Base-by-base conservation (phyloP, 225 moss, liverwort and hornwort genomes). In the Marchantia polymorpha region DNA sequence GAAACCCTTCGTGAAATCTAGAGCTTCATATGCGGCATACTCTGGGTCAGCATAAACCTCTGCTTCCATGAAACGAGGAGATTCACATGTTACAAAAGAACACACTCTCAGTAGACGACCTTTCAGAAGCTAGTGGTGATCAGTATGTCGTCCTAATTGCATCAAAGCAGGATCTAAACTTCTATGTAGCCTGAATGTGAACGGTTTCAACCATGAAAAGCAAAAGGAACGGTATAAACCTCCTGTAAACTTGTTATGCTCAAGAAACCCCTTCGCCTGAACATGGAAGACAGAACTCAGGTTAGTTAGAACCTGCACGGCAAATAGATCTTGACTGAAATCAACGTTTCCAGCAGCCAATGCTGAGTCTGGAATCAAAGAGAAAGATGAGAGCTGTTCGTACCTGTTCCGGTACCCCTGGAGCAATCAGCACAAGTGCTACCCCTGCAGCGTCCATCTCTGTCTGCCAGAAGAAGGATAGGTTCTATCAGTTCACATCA, bases 41-140 rank as follows among this genome's bases (percentile, higher is more conserved):
- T 84, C 75, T 70, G 89, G 89, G 68, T 89, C 89, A 10, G 89
- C 86, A 73, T 89, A 89, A 55, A 89, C 86, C 79, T 86, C 89
- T 89, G 83, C 60, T 50, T 54, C 75, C 17, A 25, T 66, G 27
- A 64, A 23, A 60, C 50, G 25, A 50, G 30, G 20, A 1, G 29
- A 11, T 11, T 46, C 61, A 0, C 46, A 69, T 69, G 46, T 46
- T 69, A 1, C 20, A 46, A 20, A 69, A 48, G 0, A 20, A 7
- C 29, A 53, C 11, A 52, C 12, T 49, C 52, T 71, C 70, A 39
- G 39, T 12, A 26, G 12, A 2, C 31, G 3, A 5, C 12, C 8
- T 39, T 15, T 7, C 16, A 69, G 17, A 47, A 9, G 15, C 68
- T 7, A 69, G 10, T 15, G 49, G n/a, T 23, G 50, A 48, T 49